These are phyloP conservation scores for Solanum sparsipilum DNA, from an alignment of 257 asterid species.

Conservation along the genomic window DNA sequence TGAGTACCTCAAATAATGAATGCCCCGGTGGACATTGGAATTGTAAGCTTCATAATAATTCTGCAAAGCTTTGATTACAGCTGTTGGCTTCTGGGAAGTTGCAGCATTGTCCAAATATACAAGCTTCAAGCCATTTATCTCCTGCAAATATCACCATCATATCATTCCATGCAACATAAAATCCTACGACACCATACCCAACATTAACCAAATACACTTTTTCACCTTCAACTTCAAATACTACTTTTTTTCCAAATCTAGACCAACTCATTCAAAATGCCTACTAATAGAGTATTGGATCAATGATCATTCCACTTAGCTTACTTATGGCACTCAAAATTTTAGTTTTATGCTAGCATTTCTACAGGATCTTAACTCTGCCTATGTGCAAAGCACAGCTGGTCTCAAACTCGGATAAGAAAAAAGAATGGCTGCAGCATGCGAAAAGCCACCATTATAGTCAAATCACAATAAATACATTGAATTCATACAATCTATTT, in stretches of 20 bases:
- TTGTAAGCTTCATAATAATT: conserved; percentile 64
- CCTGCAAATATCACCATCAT: conserved; percentile 31
- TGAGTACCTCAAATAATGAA: conserved; percentile 74
- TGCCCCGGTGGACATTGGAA: conserved; percentile 96
- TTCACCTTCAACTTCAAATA: background rate
- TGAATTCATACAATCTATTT: background rate
- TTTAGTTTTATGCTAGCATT: background rate
- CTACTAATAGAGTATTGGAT: background rate
- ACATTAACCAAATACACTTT: background rate
- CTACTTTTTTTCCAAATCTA: background rate
- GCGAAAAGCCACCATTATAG: background rate
- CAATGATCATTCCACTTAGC: background rate
- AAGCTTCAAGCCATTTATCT: conserved; percentile 71
- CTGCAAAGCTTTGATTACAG: conserved; percentile 56
- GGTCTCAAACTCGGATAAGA: background rate
- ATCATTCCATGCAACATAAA: background rate
- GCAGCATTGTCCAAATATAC: conserved; percentile 99
- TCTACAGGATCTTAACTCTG: background rate
- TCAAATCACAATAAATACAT: background rate
- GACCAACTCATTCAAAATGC: background rate
- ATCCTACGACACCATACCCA: background rate
- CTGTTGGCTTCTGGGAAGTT: conserved; percentile 94
- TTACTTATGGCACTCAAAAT: background rate
- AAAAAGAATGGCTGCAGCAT: background rate
- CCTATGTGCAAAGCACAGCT: background rate